Evolutionary conservation across 192 early-diverging fungal species (phyloP), one percentile per base, ranked within the genome.

Genomic region (Backusella circina): DNA sequence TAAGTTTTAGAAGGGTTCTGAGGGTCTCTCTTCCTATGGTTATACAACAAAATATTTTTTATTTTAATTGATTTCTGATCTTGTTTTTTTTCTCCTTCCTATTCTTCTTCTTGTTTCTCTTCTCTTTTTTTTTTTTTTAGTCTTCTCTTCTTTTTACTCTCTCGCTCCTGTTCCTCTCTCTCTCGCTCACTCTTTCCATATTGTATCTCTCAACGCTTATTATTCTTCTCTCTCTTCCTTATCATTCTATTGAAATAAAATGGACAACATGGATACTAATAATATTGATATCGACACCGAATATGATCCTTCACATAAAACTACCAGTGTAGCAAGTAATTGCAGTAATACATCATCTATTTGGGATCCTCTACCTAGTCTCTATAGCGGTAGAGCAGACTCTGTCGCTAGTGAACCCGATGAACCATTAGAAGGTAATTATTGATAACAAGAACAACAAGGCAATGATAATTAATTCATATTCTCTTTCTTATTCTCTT

Each of bases 341-440:
- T 16, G 31, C 15, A 69, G 35, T 70, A 69, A 33, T 13, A 36
- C 30, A 23, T 68, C 66, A 41, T 57, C 68, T 16, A 67, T 65
- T 47, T 69, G 66, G 67, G 68, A 76, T 68, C 44, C 33, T 36
- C 41, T 67, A 15, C 76, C 76, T n/a, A 67, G 71, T 15, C 76
- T 77, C 23, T 77, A 72, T 31, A 73, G 47, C 33, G 77, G 67
- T n/a, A 65, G 51, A 23, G 69, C 69, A 15, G 72, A 68, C 61
- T 47, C 50, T 38, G n/a, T 70, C 10, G 57, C 41, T 5, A 70
- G 75, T 76, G 30, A 36, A 6, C 39, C 2, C 15, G 75, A 76
- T 28, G 76, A 66, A 16, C 41, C 76, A 44, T 77, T 72, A 35
- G 76, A 77, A 77, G 76, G 76, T 77, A 71, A 38, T 18, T 10